These are phyloP conservation scores for Cucurbita moschata DNA, from an alignment of 306 rosid species.

Conservation along the genomic window DNA sequence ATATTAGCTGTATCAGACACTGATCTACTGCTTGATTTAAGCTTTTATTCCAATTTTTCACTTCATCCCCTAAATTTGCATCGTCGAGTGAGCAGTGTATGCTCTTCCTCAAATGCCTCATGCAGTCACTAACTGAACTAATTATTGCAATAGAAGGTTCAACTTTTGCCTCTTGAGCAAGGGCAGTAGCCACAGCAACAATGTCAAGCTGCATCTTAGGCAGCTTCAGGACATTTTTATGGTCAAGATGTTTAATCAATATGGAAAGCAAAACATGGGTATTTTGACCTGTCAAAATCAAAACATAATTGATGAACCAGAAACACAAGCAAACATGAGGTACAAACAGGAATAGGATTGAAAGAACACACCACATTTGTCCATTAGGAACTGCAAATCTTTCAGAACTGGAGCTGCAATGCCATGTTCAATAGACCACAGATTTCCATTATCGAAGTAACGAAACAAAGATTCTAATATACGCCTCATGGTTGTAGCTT, in stretches of 20 bases:
- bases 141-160: slow-evolving; percentile 62
- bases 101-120: slow-evolving; percentile 79
- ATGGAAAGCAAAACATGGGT: slow-evolving; percentile 68
- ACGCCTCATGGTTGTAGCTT: slow-evolving; percentile 80
- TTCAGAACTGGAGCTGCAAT: slow-evolving; percentile 62
- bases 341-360: background rate
- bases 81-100: slow-evolving; percentile 58
- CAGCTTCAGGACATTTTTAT: slow-evolving; percentile 63
- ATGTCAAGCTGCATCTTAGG: slow-evolving; percentile 76
- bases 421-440: slow-evolving; percentile 61
- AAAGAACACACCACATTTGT: slow-evolving; percentile 42
- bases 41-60: slow-evolving; percentile 49
- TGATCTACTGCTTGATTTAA: slow-evolving; percentile 60
- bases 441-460: slow-evolving; percentile 53
- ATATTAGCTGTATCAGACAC: slow-evolving; percentile 68
- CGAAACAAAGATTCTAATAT: slow-evolving; percentile 82
- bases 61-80: slow-evolving; percentile 33
- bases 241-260: slow-evolving; percentile 83
- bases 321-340: background rate
- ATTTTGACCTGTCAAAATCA: slow-evolving; percentile 46
- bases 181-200: slow-evolving; percentile 58
- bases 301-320: background rate
- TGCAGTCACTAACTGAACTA: slow-evolving; percentile 64
- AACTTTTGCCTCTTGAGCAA: slow-evolving; percentile 53
- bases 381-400: slow-evolving; percentile 72